Evolutionary conservation across 2,329 filamentous ascomycete species (phyloP).

Genomic region (Phyllosticta citribraziliensis): DNA sequence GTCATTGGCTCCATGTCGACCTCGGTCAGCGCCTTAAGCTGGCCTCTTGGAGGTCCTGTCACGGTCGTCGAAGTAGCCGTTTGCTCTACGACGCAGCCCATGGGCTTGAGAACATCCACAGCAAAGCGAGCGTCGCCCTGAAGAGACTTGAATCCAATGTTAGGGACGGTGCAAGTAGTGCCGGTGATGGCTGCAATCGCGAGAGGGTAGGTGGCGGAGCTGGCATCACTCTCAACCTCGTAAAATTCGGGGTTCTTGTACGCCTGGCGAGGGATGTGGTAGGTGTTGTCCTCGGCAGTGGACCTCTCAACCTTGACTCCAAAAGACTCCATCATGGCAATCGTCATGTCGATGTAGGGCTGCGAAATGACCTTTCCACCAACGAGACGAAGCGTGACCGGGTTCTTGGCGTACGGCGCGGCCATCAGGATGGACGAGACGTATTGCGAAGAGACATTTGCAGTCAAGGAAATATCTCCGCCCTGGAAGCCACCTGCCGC

Average conservation of each 20-base stretch:
- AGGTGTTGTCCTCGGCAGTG: conserved; percentile 72
- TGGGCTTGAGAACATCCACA: conserved; percentile 76
- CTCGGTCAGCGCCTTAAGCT: conserved; percentile 63
- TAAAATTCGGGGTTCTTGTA: conserved; percentile 84
- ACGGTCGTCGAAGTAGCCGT: conserved; percentile 82
- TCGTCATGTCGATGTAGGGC: conserved; percentile 97
- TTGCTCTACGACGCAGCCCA: conserved; percentile 89
- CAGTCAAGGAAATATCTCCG: conserved; percentile 81
- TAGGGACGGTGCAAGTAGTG: conserved; percentile 89
- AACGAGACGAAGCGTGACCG: conserved; percentile 79
- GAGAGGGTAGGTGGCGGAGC: conserved; percentile 91
- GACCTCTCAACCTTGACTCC: conserved; percentile 74
- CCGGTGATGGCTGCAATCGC: conserved; percentile 92
- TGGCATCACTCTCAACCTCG: conserved; percentile 91
- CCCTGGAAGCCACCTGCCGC: conserved; percentile 51
- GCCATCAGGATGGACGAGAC: conserved; percentile 96
- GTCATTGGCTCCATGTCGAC: conserved; percentile 99
- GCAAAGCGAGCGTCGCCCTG: conserved; percentile 95
- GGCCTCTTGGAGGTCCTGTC: conserved; percentile 68
- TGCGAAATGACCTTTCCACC: conserved; percentile 98
- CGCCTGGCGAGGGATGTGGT: conserved; percentile 76
- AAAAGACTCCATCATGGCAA: conserved; percentile 92
- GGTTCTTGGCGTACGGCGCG: conserved; percentile 89
- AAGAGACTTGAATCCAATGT: conserved; percentile 84
- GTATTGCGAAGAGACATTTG: conserved; percentile 97